These are phyloP conservation scores for Selaginella tamariscina DNA, from an alignment of 75 land plant genomes.

Conservation along the genomic window DNA sequence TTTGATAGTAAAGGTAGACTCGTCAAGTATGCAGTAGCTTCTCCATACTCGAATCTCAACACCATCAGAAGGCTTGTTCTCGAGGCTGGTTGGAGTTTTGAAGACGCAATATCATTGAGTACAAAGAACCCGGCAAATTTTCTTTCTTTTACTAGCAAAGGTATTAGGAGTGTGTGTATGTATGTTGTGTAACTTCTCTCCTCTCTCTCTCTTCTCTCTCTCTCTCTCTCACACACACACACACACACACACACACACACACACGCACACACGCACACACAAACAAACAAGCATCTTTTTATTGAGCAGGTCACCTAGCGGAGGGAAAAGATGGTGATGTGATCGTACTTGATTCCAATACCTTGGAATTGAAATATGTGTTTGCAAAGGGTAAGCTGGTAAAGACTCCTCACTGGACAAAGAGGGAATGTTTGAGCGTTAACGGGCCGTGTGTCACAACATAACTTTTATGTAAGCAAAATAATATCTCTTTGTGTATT, in stretches of 20 bases:
- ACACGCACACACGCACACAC: not conserved
- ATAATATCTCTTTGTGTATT: not conserved
- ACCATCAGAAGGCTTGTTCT: constrained; percentile 21
- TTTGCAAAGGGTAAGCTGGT: constrained; percentile 18
- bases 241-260: not conserved
- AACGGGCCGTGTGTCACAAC: not conserved
- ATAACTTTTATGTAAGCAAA: not conserved
- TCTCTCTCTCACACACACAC: not conserved
- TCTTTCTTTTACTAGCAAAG: constrained; percentile 20
- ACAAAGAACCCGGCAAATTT: constrained; percentile 26
- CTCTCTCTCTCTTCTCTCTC: not conserved
- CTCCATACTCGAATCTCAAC: constrained; percentile 20
- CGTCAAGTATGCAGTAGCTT: constrained; percentile 19
- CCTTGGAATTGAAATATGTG: constrained; percentile 21
- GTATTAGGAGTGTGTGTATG: not conserved
- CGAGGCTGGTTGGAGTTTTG: constrained; percentile 18
- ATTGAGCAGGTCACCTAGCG: constrained; percentile 20
- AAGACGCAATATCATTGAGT: constrained; percentile 20
- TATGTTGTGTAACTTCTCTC: not conserved
- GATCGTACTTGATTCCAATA: constrained; percentile 10
- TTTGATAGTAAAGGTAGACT: constrained; percentile 21
- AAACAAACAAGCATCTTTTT: constrained; percentile 8
- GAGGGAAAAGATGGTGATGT: constrained; percentile 25
- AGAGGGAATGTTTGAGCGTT: constrained; percentile 11
- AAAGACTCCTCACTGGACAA: constrained; percentile 15